Base-by-base conservation (phyloP, 2,329 filamentous ascomycete species). In the Mariannaea elegans region DNA sequence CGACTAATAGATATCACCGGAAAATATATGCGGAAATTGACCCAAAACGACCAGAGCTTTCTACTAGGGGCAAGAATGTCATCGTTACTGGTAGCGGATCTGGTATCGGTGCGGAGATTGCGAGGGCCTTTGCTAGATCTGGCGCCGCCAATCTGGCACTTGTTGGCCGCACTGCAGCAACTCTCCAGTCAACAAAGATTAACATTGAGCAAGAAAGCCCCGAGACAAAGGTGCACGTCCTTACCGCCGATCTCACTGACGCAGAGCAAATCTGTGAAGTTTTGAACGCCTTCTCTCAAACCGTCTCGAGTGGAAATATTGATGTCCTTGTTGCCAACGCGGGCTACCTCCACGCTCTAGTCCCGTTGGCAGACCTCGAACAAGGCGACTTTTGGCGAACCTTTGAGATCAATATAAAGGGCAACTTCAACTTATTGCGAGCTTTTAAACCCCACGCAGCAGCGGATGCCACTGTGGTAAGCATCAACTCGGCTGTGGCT, bases 71-170 rank as follows among this genome's bases (percentile, higher is more conserved):
- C 4, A 71, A 73, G 24, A 85, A 81, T 9, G 83, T 89, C 7
- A 77, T 91, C 14, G 87, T 91, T 68, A 90, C 87, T 1, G 88
- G 89, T 44, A 87, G 83, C 3, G 84, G 84, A 2, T 82, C 81
- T 0, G 87, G 88, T 14, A 85, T 91, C 29, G 88, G 88, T 1
- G 84, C 85, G 59, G 85, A 87, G 1, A 83, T 89, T 8, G 88
- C 87, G 1, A 80, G 82, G 42, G 78, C 87, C 23, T 91, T 82
- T 60, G 72, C 77, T 3, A 62, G 67, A 7, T 82, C 81, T 0
- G 73, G 73, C 0, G 76, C 78, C 1, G 45, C 64, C 2, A 71
- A 70, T 0, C 65, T 82, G 10, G 69, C 76, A 18, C 73, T 84
- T 29, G 42, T 78, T 0, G 79, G 76, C 4, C 76, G 81, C 24